Percentiles rank a stretch among this genome's conserved stretches.
Evolutionary conservation across 2,329 filamentous ascomycete genomes (phyloP).

Genomic region (Monosporascus sp.): DNA sequence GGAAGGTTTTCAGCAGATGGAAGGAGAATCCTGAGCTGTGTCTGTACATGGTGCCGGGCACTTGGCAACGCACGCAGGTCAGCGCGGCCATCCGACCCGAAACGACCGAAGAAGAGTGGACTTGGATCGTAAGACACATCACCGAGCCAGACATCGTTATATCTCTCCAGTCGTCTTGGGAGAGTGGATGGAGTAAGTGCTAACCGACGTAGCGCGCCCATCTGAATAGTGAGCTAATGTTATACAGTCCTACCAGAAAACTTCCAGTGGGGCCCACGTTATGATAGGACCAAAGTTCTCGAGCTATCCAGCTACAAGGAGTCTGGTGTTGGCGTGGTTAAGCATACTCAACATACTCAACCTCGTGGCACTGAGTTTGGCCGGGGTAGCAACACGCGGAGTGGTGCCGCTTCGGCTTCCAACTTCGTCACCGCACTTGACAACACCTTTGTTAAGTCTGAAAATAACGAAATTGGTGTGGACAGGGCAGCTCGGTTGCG

Average conservation of each 20-base stretch:
- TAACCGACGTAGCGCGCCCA: not conserved
- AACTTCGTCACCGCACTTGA: too few relatives aligned
- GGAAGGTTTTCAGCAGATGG: not conserved
- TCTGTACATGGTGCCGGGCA: constrained; percentile 11
- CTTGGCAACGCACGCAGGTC: not conserved
- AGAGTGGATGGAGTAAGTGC: constrained; percentile 21
- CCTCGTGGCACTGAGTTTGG: too few relatives aligned
- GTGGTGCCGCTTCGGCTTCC: too few relatives aligned
- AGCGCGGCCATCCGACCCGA: constrained; percentile 16
- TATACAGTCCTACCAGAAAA: not conserved
- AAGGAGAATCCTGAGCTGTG: too few relatives aligned
- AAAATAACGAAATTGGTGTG: constrained; percentile 6
- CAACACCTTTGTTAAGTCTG: not conserved
- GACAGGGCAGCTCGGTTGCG: constrained; percentile 14
- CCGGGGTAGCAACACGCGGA: too few relatives aligned
- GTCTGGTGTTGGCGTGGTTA: too few relatives aligned
- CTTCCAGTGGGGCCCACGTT: too few relatives aligned
- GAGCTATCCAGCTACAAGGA: too few relatives aligned
- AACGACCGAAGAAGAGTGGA: constrained; percentile 21
- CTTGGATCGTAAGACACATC: constrained; percentile 19
- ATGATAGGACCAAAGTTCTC: too few relatives aligned
- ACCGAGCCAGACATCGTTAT: constrained; percentile 15
- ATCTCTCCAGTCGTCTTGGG: constrained; percentile 2
- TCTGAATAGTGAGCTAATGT: not conserved
- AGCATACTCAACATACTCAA: too few relatives aligned